A percentile compares a stretch with the other conserved stretches of the same genome.
Conservation (phyloP, 768 basidiomycete species). For the Mycena leptocephala region DNA sequence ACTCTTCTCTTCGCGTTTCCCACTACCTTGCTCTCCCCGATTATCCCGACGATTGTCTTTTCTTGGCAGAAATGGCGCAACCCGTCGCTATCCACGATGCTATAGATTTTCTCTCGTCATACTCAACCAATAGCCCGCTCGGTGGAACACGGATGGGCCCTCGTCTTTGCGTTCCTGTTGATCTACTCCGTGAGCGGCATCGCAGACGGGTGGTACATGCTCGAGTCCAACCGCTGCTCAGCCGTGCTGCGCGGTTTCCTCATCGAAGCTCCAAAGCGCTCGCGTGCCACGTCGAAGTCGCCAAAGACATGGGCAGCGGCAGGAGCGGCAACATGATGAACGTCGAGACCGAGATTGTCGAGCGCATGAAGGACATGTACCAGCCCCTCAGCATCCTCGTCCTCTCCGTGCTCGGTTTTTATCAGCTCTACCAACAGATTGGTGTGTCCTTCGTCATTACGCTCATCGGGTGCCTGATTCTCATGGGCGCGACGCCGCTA, state of each 20-base stretch:
- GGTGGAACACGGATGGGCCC: not conserved
- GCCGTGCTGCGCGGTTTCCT: constrained; percentile 10
- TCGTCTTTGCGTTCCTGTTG: not conserved
- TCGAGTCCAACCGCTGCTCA: constrained; percentile 13
- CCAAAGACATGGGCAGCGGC: no score
- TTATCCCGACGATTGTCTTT: not conserved
- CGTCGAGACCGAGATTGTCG: no score
- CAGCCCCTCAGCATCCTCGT: no score
- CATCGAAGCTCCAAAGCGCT: constrained; percentile 14
- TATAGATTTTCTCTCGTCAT: no score
- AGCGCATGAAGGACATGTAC: no score
- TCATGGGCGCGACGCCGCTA: constrained; percentile 5
- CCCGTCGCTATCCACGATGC: no score
- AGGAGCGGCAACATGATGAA: no score
- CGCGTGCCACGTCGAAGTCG: constrained; percentile 10
- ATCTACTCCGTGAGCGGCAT: constrained; percentile 17
- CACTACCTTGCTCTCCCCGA: not conserved
- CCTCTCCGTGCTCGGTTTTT: not conserved
- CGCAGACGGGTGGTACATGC: constrained; percentile 21
- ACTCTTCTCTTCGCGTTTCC: constrained; percentile 9
- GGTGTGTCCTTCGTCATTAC: constrained; percentile 7
- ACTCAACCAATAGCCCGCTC: not conserved
- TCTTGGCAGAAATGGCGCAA: constrained; percentile 12
- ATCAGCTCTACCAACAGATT: constrained; percentile 14
- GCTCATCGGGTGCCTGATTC: not conserved